These are phyloP conservation scores for Neurospora sp. DNA, from an alignment of 2,329 filamentous ascomycete species.

Conservation along the genomic window DNA sequence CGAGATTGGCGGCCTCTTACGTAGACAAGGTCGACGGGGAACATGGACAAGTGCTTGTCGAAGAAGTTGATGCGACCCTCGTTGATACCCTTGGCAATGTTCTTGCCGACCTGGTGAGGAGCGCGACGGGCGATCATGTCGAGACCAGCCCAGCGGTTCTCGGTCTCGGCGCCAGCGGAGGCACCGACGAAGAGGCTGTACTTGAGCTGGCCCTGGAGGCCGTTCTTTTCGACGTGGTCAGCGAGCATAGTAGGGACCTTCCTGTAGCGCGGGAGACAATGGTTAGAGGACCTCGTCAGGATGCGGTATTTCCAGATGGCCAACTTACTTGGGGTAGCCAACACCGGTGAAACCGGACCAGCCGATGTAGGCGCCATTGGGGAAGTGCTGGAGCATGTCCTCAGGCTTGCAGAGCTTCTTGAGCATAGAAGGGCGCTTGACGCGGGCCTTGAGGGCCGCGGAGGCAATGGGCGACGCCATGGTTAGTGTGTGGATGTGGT, in stretches of 20 bases:
- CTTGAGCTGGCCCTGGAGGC: slow-evolving; percentile 71
- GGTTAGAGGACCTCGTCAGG: slow-evolving; percentile 4
- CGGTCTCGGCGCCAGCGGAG: slow-evolving; percentile 81
- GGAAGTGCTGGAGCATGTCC: slow-evolving; percentile 72
- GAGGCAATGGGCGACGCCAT: slow-evolving; percentile 52
- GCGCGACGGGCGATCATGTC: slow-evolving; percentile 84
- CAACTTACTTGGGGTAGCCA: slow-evolving; percentile 67
- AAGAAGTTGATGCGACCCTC: slow-evolving; percentile 84
- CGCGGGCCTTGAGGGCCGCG: slow-evolving; percentile 64
- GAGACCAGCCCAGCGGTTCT: slow-evolving; percentile 80
- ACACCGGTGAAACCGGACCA: slow-evolving; percentile 91
- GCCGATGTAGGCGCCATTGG: slow-evolving; percentile 76
- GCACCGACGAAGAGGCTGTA: slow-evolving; percentile 85
- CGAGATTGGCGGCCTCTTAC: slow-evolving; percentile 28
- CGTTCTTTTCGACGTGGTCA: slow-evolving; percentile 83
- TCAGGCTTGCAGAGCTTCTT: slow-evolving; percentile 72
- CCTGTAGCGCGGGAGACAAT: slow-evolving; percentile 32
- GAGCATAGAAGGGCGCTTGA: slow-evolving; percentile 67
- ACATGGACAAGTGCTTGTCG: slow-evolving; percentile 91
- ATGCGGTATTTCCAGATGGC: background rate
- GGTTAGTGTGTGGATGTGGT: background rate
- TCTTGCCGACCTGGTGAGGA: slow-evolving; percentile 84
- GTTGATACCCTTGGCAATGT: slow-evolving; percentile 85
- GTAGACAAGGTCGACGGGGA: slow-evolving; percentile 78
- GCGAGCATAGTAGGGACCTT: slow-evolving; percentile 77